Percentiles rank a stretch among this genome's conserved stretches.
These are phyloP conservation scores for Alternaria tenuissima DNA, from an alignment of 2,329 filamentous ascomycete genomes.

Conservation along the genomic window DNA sequence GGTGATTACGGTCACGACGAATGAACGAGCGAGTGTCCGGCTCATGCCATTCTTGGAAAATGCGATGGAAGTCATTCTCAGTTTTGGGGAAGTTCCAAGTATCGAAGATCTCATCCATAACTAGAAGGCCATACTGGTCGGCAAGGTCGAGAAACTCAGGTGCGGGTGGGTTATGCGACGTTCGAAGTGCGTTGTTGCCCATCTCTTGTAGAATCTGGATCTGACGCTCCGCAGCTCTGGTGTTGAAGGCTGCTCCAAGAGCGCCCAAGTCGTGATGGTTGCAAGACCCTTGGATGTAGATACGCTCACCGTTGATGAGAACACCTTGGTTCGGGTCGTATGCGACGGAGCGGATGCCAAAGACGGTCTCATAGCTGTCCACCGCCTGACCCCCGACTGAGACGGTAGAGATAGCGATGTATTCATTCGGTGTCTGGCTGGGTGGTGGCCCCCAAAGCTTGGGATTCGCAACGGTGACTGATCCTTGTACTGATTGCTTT, in stretches of 20 bases:
- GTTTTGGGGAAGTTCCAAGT: conserved; percentile 59
- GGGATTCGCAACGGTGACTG: conserved; percentile 51
- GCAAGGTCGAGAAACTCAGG: conserved; percentile 61
- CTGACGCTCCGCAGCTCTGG: conserved; percentile 59
- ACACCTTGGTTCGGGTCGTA: conserved; percentile 56
- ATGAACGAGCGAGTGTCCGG: conserved; percentile 61
- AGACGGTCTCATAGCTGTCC: conserved; percentile 60
- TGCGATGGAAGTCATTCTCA: conserved; percentile 59
- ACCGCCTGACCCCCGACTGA: conserved; percentile 30
- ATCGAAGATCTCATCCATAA: conserved; percentile 65
- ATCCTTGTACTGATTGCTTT: conserved; percentile 47
- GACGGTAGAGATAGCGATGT: conserved; percentile 58
- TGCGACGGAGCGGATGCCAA: conserved; percentile 59
- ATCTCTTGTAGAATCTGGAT: conserved; percentile 61
- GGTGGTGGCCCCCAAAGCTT: conserved; percentile 61
- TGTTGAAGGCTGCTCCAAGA: conserved; percentile 61
- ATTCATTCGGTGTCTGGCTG: conserved; percentile 58
- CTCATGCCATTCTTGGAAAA: conserved; percentile 64
- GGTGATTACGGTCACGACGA: conserved; percentile 64
- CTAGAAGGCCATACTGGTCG: conserved; percentile 60
- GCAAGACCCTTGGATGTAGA: conserved; percentile 59
- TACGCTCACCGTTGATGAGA: conserved; percentile 57
- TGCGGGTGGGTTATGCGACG: conserved; percentile 64
- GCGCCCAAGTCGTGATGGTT: conserved; percentile 62
- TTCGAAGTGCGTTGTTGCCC: conserved; percentile 62